Base-by-base conservation (phyloP, 495 filamentous ascomycete species). In the Aspergillus incahuasiensis region DNA sequence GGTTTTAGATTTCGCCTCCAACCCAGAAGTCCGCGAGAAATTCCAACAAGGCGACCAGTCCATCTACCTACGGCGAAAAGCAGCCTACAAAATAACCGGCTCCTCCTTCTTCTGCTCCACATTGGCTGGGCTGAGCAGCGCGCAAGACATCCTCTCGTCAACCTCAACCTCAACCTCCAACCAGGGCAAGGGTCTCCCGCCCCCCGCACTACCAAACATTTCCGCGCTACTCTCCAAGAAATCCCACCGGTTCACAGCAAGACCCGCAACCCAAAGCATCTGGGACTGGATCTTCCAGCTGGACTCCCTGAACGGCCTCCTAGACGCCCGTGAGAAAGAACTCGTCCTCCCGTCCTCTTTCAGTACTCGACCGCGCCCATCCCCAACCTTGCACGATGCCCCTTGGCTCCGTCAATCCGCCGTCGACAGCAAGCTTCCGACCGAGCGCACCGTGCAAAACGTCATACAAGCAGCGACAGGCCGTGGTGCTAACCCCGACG, bases 221-320 rank as follows among this genome's bases (percentile, higher is more conserved):
- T 40, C 55, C 7, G 41, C 58, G 0, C 48, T 72, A n/a, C 57
- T 67, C 18, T 53, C 61, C 15, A 59, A 66, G 0, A 54, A 66
- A 2, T 9, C 46, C 38, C 28, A 44, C 11, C 51, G 73, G 65
- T 52, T 77, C 6, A 65, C 66, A 24, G 64, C 74, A 20, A 71
- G 81, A 0, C 67, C 61, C 18, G 53, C 56, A 6, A 28, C 56
- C 3, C 70, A 68, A 56, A 68, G 34, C 55, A 71, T 62, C 48
- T 84, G 94, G 68, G 86, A 90, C 50, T 95, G 90, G 90, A 63
- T 97, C 3, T 89, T 96, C 65, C 70, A 77, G 9, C 73, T 92
- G 8, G 71, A 76, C 1, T 72, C 82, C 12, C 78, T 96, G 6
- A 68, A 67, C 11, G 79, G 75, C 8, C 77, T 56, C 46, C 46